phyloP scores from a whole-genome alignment of 352 stramenopile species.

The Bremia lactucae region DNA sequence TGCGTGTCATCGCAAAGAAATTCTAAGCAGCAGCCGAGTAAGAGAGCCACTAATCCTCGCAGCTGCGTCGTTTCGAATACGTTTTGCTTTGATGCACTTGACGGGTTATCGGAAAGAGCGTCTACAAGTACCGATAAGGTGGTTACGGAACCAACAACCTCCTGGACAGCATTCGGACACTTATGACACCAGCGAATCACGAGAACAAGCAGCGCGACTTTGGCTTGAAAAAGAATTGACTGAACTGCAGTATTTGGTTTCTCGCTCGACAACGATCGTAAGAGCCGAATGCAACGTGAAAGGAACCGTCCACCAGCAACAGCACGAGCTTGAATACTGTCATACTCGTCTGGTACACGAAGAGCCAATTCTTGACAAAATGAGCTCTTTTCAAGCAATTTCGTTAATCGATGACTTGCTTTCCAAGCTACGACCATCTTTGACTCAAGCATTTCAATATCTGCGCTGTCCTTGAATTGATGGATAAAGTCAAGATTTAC shows the following conservation, averaged over 20 bases:
- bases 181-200: slow-evolving; percentile 51
- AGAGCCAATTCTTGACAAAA: slow-evolving; percentile 67
- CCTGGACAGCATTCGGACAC: slow-evolving; percentile 44
- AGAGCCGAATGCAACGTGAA: slow-evolving; percentile 40
- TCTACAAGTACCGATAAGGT: slow-evolving; percentile 50
- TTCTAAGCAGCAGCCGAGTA: slow-evolving; percentile 51
- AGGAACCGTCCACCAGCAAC: slow-evolving; percentile 51
- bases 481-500: slow-evolving; percentile 35
- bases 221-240: slow-evolving; percentile 42
- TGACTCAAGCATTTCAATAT: slow-evolving; percentile 14
- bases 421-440: slow-evolving; percentile 45
- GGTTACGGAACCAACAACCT: slow-evolving; percentile 44
- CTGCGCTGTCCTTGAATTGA: slow-evolving; percentile 4
- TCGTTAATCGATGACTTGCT: slow-evolving; percentile 44
- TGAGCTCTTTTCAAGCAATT: slow-evolving; percentile 31
- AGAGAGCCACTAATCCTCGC: slow-evolving; percentile 33
- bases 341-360: slow-evolving; percentile 42
- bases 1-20: slow-evolving; percentile 30
- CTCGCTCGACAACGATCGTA: slow-evolving; percentile 11
- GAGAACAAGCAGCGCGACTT: slow-evolving; percentile 37
- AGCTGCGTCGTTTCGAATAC: slow-evolving; percentile 24
- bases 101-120: slow-evolving; percentile 9
- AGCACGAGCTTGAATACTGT: slow-evolving; percentile 31
- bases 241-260: slow-evolving; percentile 6
- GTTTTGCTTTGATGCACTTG: slow-evolving; percentile 2